Base-by-base conservation (phyloP, 148 eudicot species). In the Chenopodium suecicum region DNA sequence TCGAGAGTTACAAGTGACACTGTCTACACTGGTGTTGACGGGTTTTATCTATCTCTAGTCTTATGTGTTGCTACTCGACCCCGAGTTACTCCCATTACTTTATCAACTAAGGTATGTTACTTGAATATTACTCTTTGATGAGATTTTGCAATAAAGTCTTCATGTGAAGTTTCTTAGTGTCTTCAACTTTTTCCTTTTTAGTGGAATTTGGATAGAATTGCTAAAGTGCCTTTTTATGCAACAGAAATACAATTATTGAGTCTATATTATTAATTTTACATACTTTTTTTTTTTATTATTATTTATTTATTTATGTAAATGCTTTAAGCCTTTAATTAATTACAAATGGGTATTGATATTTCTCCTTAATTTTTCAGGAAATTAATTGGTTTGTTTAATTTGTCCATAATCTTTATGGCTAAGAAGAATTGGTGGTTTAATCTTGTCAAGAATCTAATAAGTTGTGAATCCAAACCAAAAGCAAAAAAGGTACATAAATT, bases 361-460 rank as follows among this genome's bases (percentile, higher is more conserved):
- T 74, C 46, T 65, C 17, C 16, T 32, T 63, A 77, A 4, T 37
- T 25, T 60, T 68, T 78, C 50, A 77, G 64, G 48, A 60, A 74
- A 29, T 1, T 76, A 73, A 46, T 52, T 54, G 67, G 13, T 31
- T 73, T 17, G 66, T 14, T 41, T 41, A 41, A 41, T 47, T 72
- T 47, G 37, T 16, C 22, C 46, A 1, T 23, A 70, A 73, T 67
- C 60, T 81, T 41, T 64, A 93, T 95, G 97, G 94, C 90, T 32
- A 92, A 92, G 90, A 91, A 88, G 82, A 90, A 74, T 79, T 81
- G 92, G 90, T 90, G 91, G 91, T 56, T 88, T 85, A 68, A 85
- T 75, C 89, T 87, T 80, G 84, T 95, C 84, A 95, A 87, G 84
- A 91, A 88, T 77, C 83, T 95, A 19, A 87, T 92, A 82, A 74